A percentile compares a stretch with the other conserved stretches of the same genome.
phyloP scores from a whole-genome alignment of 768 basidiomycete species.

The Boletus sp. region DNA sequence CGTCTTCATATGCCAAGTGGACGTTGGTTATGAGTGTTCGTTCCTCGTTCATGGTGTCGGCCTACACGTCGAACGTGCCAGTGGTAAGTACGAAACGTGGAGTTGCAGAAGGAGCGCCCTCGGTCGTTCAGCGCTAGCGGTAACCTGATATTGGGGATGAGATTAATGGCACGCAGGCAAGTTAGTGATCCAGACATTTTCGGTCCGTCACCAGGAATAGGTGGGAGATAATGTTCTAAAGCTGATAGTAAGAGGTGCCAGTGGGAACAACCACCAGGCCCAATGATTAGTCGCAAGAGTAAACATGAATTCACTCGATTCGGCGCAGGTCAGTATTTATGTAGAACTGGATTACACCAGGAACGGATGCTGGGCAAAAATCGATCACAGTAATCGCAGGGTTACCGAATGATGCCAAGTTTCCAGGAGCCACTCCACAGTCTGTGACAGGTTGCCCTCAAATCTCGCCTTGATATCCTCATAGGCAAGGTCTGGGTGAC shows the following conservation, averaged over 20 bases:
- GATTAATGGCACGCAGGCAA: no score
- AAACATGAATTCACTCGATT: not conserved
- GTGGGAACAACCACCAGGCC: not conserved
- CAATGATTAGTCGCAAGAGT: not conserved
- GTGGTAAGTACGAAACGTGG: not conserved
- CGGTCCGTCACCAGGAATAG: not conserved
- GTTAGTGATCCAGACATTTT: no score
- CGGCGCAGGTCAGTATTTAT: no score
- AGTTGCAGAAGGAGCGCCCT: no score
- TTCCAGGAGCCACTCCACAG: slow-evolving; percentile 42
- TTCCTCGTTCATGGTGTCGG: not conserved
- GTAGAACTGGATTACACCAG: not conserved
- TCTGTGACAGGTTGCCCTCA: slow-evolving; percentile 43
- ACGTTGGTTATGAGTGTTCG: slow-evolving; percentile 26
- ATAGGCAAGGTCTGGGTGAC: slow-evolving; percentile 42
- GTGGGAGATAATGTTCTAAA: not conserved
- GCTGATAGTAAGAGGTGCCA: not conserved
- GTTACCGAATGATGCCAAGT: slow-evolving; percentile 21
- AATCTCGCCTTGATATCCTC: slow-evolving; percentile 45
- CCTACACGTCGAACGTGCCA: not conserved
- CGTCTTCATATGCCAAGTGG: slow-evolving; percentile 31
- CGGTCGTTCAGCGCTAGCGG: not conserved
- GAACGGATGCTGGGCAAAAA: not conserved
- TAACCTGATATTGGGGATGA: not conserved
- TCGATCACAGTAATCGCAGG: no score